Percentiles rank a stretch among this genome's conserved stretches.
phyloP scores from a whole-genome alignment of 1,139 yeast genomes.

The Pichia cactophila region DNA sequence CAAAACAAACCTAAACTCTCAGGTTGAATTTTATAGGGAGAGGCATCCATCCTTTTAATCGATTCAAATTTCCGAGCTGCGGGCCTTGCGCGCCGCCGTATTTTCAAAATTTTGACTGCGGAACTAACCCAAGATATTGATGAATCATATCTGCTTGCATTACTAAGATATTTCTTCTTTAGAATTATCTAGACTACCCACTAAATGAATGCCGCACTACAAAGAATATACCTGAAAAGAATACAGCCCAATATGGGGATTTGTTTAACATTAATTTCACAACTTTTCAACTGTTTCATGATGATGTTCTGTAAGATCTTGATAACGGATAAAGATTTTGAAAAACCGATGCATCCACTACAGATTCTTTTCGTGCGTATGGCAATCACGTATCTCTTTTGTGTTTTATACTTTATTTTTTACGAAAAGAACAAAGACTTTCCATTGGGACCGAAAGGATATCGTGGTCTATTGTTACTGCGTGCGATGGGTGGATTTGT shows the following conservation, averaged over 20 bases:
- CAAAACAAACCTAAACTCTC: background rate
- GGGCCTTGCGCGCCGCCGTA: no score
- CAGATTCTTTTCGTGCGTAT: constrained; percentile 73
- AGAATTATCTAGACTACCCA: background rate
- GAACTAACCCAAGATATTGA: background rate
- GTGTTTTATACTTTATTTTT: constrained; percentile 38
- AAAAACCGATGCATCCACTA: constrained; percentile 60
- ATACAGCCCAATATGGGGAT: constrained; percentile 27
- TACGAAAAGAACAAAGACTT: constrained; percentile 45
- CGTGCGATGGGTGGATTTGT: constrained; percentile 72
- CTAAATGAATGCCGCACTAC: background rate
- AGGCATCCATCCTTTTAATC: background rate
- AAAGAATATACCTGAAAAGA: constrained; percentile 5
- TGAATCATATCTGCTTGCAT: background rate
- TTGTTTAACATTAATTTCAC: constrained; percentile 44
- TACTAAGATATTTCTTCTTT: background rate
- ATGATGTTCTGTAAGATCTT: constrained; percentile 64
- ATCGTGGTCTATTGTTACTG: constrained; percentile 42
- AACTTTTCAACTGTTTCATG: constrained; percentile 71
- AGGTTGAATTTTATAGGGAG: background rate
- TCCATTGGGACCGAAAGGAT: constrained; percentile 62
- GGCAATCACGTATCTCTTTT: constrained; percentile 51
- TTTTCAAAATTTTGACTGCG: no score
- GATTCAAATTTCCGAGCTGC: no score
- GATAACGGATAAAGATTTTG: constrained; percentile 48